Evolutionary conservation across 148 eudicot genomes (phyloP), one percentile per base, ranked within the genome.

Genomic region (Spergularia bocconei): DNA sequence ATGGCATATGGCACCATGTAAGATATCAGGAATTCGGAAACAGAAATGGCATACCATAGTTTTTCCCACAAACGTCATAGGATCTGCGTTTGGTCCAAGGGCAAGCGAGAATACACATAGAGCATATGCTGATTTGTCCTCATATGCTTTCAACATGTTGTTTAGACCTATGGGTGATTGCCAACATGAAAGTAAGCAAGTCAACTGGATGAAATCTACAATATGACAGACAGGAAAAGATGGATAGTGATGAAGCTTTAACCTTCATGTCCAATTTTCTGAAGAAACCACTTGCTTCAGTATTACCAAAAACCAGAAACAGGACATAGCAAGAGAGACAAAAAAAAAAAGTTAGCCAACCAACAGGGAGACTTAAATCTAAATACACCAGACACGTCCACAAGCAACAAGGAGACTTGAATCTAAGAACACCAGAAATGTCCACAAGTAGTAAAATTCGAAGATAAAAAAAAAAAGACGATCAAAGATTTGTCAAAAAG

Each of bases 231-330:
- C n/a, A 23, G 23, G 67, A 71, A 56, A 17, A 41, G 11, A 66
- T 61, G 52, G 11, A 75, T 5, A 69, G 62, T 14, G 47, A 20
- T 38, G 21, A 74, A 70, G 25, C 12, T 67, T 58, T 53, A 65
- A 84, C 98, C 98, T 91, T 91, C 91, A 80, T 90, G 95, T 72
- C 98, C 98, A 82, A 80, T 84, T 88, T 93, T 93, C 82, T 93
- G 82, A 77, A 93, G 88, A 83, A 93, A 93, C 98, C 98, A 93
- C 85, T 93, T 93, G 91, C 98, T 93, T 84, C 76, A 84, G 56
- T 55, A 75, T 73, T 74, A 65, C 71, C 51, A 72, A 29, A 11
- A 51, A 67, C 50, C 64, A 69, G 57, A 9, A 52, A 71, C 66
- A 25, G 57, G 23, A 58, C 33, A 74, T 6, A 48, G 44, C n/a